A percentile compares a stretch with the other conserved stretches of the same genome.
Conservation (phyloP, 345 rosid genomes). For the Citrus unshiu region DNA sequence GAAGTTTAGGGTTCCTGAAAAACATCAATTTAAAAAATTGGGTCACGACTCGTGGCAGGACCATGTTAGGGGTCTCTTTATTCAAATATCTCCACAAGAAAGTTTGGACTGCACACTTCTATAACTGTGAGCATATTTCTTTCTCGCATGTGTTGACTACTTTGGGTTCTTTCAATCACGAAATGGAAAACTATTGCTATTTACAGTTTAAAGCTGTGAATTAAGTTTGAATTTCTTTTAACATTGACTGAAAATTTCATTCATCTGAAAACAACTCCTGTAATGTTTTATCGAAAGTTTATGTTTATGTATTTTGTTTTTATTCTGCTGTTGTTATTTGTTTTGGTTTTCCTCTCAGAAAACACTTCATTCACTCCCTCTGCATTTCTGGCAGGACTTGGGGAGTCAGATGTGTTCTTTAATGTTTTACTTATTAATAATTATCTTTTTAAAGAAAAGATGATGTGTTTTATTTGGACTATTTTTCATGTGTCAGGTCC, state of each 20-base stretch:
- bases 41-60: too few species aligned
- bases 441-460: neutral
- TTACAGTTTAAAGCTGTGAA: neutral
- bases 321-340: neutral
- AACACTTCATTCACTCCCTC: neutral
- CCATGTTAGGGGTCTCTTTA: too few species aligned
- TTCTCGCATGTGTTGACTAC: neutral
- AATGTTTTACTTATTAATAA: neutral
- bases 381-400: neutral
- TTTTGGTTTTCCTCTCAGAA: neutral
- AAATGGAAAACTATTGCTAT: neutral
- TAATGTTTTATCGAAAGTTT: neutral
- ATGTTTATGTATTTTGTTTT: neutral
- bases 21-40: too few species aligned
- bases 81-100: too few species aligned
- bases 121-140: neutral
- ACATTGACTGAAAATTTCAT: neutral
- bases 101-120: neutral
- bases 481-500: slow-evolving; percentile 53
- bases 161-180: neutral
- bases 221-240: neutral
- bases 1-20: too few species aligned
- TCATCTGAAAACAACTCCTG: neutral
- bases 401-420: neutral
- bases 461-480: neutral